A percentile compares a stretch with the other conserved stretches of the same genome.
Conservation (phyloP, 2,329 filamentous ascomycete species). For the Tolypocladium cylindrosporum region DNA sequence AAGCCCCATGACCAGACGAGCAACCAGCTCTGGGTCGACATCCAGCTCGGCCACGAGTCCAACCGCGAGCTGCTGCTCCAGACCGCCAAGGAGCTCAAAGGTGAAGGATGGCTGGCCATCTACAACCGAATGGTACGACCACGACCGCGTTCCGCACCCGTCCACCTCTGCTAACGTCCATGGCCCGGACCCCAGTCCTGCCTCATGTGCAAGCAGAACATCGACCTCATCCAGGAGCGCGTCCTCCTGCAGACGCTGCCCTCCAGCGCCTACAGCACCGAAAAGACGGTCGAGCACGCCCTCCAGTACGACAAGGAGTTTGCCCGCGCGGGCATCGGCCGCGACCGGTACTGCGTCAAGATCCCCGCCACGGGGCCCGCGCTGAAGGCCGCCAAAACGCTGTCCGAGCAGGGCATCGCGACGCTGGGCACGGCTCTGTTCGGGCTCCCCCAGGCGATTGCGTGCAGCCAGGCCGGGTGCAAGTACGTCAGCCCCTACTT, state of each 20-base stretch:
- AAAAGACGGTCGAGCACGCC: conserved; percentile 34
- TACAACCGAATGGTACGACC: conserved; percentile 32
- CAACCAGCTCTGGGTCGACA: conserved; percentile 39
- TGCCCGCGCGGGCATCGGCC: conserved; percentile 29
- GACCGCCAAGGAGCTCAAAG: conserved; percentile 31
- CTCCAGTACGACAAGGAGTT: conserved; percentile 36
- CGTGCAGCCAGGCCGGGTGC: conserved; percentile 35
- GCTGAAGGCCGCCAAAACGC: conserved; percentile 31
- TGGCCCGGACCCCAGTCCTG: conserved; percentile 21
- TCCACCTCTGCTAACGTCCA: neutral
- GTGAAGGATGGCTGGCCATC: conserved; percentile 35
- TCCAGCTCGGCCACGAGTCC: conserved; percentile 31
- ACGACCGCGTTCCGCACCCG: neutral
- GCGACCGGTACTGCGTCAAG: conserved; percentile 40
- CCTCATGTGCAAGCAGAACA: conserved; percentile 34
- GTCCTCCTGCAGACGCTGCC: conserved; percentile 38
- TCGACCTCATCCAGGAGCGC: conserved; percentile 33
- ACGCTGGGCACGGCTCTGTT: conserved; percentile 39
- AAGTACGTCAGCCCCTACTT: conserved; percentile 40
- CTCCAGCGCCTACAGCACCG: conserved; percentile 32
- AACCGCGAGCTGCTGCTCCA: conserved; percentile 31
- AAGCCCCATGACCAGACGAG: conserved; percentile 37
- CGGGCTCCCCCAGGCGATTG: conserved; percentile 36
- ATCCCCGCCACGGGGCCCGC: conserved; percentile 38
- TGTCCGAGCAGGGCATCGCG: conserved; percentile 32